Base-by-base conservation (phyloP, 805 yeast species). In the Kodamaea hsintzibuensis region DNA sequence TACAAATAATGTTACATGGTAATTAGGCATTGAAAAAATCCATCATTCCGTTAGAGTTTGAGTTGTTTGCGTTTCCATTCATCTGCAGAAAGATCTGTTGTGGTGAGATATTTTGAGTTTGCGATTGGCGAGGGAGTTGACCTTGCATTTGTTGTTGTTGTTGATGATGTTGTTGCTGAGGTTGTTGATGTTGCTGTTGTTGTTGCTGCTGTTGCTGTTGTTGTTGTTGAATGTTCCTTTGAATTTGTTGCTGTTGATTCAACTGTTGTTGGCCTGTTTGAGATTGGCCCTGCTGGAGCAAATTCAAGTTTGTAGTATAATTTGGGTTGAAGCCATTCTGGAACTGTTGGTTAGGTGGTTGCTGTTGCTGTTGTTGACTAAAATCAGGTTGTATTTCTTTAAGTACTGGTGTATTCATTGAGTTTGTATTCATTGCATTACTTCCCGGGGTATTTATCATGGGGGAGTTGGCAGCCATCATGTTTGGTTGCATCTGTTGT, bases 21-120 rank as follows among this genome's bases (percentile, higher is more conserved):
- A 42, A 22, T 37, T 42, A 47, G 22, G 43, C 49, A 55, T 65
- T 61, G 49, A 71, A 67, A 44, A 72, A 65, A 37, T 71, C 74
- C 64, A 71, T 49, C 60, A 63, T 59, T 10, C 59, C 60, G 18
- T 38, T 44, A 30, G 47, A 38, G 18, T 49, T 52, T n/a, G 25
- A 40, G 19, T 57, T 60, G 27, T 44, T 52, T 14, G 49, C 53
- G 19, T 58, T 59, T 12, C 52, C 57, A 39, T 59, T 57, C 54
- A 65, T 66, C 59, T 68, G 76, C 59, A 63, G 76, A 44, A 71
- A 64, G 10, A 74, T 63, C 51, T 73, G 77, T 55, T 72, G 79
- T 2, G 78, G 78, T 1, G 78, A 72, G 17, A 74, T 67, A 7
- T 67, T 58, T 60, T 53, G 50, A 2, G 42, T 18, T 37, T 50